Percentiles rank a stretch among this genome's conserved stretches.
Conservation (phyloP, 345 rosid species). For the Viola odorata region DNA sequence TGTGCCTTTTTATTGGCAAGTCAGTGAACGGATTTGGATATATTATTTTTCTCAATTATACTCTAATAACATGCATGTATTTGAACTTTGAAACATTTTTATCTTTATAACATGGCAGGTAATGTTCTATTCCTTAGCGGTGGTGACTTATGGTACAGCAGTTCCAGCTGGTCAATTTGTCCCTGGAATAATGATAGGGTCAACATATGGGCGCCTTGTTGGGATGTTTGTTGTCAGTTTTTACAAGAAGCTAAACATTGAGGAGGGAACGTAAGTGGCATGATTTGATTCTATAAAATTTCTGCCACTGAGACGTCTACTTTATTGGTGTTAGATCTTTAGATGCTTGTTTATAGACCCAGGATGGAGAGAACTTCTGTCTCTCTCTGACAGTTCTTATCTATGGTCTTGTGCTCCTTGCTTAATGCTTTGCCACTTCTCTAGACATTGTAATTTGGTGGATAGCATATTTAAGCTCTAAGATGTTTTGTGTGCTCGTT, state of each 20-base stretch:
- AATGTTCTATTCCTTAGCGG: slow-evolving; percentile 89
- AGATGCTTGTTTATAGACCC: no score
- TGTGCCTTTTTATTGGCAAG: no score
- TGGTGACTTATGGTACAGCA: slow-evolving; percentile 93
- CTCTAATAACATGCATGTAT: no score
- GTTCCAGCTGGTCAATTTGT: slow-evolving; percentile 99
- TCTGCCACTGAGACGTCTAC: no score
- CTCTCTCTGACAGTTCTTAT: not conserved
- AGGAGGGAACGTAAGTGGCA: slow-evolving; percentile 95
- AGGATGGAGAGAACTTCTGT: not conserved
- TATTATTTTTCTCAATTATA: not conserved
- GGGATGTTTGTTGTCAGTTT: slow-evolving; percentile 91
- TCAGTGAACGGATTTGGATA: not conserved
- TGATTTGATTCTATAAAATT: not conserved
- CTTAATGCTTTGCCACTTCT: not conserved
- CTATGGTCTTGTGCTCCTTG: not conserved
- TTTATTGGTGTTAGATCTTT: no score
- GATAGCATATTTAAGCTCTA: slow-evolving; percentile 8
- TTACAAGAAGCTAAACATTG: slow-evolving; percentile 87
- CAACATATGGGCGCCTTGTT: slow-evolving; percentile 96
- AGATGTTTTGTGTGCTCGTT: slow-evolving; percentile 9
- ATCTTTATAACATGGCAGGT: slow-evolving; percentile 45
- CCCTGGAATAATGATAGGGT: slow-evolving; percentile 98
- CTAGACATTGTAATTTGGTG: not conserved
- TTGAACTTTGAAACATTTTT: not conserved